A percentile compares a stretch with the other conserved stretches of the same genome.
phyloP scores from a whole-genome alignment of 2,329 filamentous ascomycete genomes.

The Fusarium tuaranense region DNA sequence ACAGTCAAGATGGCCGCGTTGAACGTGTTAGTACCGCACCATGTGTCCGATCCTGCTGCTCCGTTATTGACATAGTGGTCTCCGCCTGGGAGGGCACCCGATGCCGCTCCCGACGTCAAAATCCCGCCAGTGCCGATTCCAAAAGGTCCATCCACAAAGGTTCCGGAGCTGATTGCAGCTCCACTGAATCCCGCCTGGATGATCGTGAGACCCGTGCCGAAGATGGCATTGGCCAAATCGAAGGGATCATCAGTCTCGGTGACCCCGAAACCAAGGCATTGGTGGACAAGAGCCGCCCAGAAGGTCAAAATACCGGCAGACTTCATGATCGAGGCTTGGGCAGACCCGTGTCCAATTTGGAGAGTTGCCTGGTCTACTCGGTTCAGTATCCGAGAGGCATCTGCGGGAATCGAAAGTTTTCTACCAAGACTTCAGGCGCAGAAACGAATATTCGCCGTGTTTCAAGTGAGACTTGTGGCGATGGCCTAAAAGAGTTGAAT shows the following conservation, averaged over 20 bases:
- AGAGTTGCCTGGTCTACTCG: neutral
- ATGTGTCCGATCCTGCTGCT: conserved; percentile 5
- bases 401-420: neutral
- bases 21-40: conserved; percentile 1
- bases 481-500: neutral
- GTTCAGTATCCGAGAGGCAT: neutral
- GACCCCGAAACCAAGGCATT: neutral
- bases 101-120: conserved; percentile 18
- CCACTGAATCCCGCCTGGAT: conserved; percentile 3
- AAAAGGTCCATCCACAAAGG: conserved; percentile 18
- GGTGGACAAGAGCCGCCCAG: neutral
- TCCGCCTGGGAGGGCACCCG: conserved; percentile 8
- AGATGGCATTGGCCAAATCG: conserved; percentile 12
- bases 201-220: conserved; percentile 13
- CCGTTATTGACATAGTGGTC: conserved; percentile 18
- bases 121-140: conserved; percentile 20
- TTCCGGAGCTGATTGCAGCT: conserved; percentile 2
- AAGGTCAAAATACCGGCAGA: neutral
- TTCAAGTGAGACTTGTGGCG: neutral
- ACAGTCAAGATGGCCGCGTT: conserved; percentile 19
- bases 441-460: neutral
- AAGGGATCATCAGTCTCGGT: neutral
- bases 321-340: neutral
- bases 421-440: neutral
- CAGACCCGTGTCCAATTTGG: neutral